phyloP scores from a whole-genome alignment of 495 filamentous ascomycete species.

The Daldinia decipiens region DNA sequence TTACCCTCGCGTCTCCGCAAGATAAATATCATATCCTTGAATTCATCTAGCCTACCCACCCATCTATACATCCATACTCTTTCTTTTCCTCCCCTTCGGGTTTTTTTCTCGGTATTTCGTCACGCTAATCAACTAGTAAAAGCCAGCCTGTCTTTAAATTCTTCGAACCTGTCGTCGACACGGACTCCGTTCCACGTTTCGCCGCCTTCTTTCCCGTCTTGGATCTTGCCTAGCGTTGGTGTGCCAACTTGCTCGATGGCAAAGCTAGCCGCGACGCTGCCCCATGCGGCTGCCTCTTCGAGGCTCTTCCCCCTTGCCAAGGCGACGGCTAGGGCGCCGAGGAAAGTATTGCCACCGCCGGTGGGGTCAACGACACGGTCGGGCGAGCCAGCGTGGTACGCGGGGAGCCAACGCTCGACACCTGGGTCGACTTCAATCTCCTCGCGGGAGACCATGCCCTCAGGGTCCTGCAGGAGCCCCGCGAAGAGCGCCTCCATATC shows the following conservation, averaged over 20 bases:
- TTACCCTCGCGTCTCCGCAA: not conserved
- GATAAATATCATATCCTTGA: not conserved
- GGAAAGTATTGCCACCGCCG: slow-evolving; percentile 93
- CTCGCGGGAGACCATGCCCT: slow-evolving; percentile 63
- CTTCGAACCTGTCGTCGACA: slow-evolving; percentile 64
- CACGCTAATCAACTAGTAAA: slow-evolving; percentile 20
- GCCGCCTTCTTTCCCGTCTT: slow-evolving; percentile 16
- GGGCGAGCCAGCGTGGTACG: slow-evolving; percentile 59
- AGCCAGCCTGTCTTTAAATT: slow-evolving; percentile 56
- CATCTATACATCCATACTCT: not conserved
- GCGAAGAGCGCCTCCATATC: slow-evolving; percentile 65
- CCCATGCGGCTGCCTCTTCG: slow-evolving; percentile 78
- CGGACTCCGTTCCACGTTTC: slow-evolving; percentile 82
- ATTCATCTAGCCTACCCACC: not conserved
- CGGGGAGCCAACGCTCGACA: slow-evolving; percentile 67
- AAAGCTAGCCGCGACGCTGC: slow-evolving; percentile 88
- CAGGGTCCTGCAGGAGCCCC: slow-evolving; percentile 59
- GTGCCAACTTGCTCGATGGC: slow-evolving; percentile 94
- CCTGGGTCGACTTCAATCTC: slow-evolving; percentile 68
- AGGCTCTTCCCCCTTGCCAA: slow-evolving; percentile 71
- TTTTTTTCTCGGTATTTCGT: not conserved
- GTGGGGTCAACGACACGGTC: slow-evolving; percentile 85
- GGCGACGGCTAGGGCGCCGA: slow-evolving; percentile 83
- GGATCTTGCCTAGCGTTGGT: slow-evolving; percentile 65
- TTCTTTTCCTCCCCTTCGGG: not conserved